Conservation (phyloP, 129 eudicot genomes). For the Oenanthe sinensis region DNA sequence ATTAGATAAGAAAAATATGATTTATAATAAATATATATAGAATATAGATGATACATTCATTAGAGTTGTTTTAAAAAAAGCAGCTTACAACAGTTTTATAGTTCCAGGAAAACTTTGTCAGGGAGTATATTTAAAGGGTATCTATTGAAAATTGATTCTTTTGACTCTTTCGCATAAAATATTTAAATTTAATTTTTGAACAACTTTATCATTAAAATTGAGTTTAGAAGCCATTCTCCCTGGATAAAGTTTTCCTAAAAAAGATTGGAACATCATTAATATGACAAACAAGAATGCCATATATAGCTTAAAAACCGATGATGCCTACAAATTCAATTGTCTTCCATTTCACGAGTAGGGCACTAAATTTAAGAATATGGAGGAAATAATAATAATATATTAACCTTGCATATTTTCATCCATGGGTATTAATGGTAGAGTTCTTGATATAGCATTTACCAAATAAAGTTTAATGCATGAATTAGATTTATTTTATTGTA, state of each 20-base stretch:
- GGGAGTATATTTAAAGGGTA: background rate
- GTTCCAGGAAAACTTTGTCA: background rate
- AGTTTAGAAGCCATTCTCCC: background rate
- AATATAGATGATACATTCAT: background rate
- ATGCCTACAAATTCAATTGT: background rate
- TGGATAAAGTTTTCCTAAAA: background rate
- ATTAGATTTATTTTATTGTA: background rate
- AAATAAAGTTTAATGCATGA: background rate
- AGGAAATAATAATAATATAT: background rate
- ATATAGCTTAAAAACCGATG: too few species aligned
- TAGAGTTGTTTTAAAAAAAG: background rate
- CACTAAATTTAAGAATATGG: background rate
- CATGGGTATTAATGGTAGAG: background rate
- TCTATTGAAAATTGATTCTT: background rate
- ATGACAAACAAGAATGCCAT: background rate
- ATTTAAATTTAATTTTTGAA: background rate
- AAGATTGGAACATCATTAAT: background rate
- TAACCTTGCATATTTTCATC: background rate
- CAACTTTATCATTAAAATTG: background rate
- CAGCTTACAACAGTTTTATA: background rate
- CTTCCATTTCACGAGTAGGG: background rate
- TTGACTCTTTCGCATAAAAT: background rate
- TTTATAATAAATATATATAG: background rate
- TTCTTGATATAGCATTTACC: background rate
- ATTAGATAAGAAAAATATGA: background rate